These are phyloP conservation scores for Emericellopsis atlantica DNA, from an alignment of 2,329 filamentous ascomycete species.

Conservation along the genomic window DNA sequence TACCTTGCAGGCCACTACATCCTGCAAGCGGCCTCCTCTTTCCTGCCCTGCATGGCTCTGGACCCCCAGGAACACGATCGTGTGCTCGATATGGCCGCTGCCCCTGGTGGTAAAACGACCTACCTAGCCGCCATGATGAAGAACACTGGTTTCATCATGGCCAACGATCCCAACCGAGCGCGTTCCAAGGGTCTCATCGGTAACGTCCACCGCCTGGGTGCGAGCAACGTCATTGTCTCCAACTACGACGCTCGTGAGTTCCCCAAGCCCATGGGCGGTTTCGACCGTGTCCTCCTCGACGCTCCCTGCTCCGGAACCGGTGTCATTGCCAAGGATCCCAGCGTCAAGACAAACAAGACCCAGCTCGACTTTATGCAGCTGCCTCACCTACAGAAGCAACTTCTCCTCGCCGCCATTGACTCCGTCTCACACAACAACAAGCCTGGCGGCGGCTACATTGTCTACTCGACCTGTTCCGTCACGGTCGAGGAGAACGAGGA, in stretches of 20 bases:
- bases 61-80: constrained; percentile 89
- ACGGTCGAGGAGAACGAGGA: constrained; percentile 84
- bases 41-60: constrained; percentile 94
- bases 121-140: constrained; percentile 93
- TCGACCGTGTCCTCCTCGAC: constrained; percentile 88
- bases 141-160: constrained; percentile 90
- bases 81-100: constrained; percentile 86
- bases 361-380: constrained; percentile 89
- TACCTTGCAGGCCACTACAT: constrained; percentile 98
- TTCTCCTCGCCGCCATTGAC: constrained; percentile 86
- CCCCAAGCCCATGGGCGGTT: constrained; percentile 87
- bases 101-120: constrained; percentile 91
- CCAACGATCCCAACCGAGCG: constrained; percentile 90
- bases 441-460: constrained; percentile 76
- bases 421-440: constrained; percentile 85
- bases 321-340: constrained; percentile 93
- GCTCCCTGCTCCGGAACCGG: constrained; percentile 94
- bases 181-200: constrained; percentile 95
- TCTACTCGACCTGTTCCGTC: constrained; percentile 94
- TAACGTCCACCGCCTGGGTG: constrained; percentile 90
- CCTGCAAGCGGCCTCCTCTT: constrained; percentile 89
- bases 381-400: constrained; percentile 88
- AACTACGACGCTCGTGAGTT: constrained; percentile 93
- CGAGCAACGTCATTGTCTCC: constrained; percentile 88
- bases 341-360: constrained; percentile 97